Percentiles rank a stretch among this genome's conserved stretches.
Evolutionary conservation across 306 rosid species (phyloP).

Genomic region (Glycine tomentella): DNA sequence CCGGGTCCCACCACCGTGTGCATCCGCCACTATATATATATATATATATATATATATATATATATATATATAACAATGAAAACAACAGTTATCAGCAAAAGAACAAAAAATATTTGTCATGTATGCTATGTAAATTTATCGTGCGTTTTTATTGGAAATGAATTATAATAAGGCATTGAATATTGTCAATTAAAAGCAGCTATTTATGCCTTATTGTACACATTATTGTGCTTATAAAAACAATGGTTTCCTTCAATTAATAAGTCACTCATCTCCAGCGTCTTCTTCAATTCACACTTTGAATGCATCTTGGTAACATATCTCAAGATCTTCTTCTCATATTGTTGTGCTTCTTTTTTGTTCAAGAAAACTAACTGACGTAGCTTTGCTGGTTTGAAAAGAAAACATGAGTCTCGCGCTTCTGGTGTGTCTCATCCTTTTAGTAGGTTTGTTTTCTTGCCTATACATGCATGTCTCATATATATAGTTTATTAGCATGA

Average conservation of each 20-base stretch:
- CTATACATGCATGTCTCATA: too few relatives aligned
- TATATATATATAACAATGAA: too few relatives aligned
- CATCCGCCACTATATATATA: too few relatives aligned
- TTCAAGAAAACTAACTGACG: neutral
- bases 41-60: too few relatives aligned
- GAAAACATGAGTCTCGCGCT: constrained; percentile 37
- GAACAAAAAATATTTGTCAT: too few relatives aligned
- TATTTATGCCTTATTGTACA: neutral
- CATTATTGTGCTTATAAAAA: neutral
- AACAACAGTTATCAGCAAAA: neutral
- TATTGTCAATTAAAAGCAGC: constrained; percentile 1
- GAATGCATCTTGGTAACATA: neutral
- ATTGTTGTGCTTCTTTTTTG: neutral
- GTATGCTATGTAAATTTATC: too few relatives aligned
- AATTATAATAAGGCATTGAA: neutral
- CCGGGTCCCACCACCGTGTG: too few relatives aligned
- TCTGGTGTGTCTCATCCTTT: constrained; percentile 28
- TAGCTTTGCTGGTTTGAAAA: constrained; percentile 11
- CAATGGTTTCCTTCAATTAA: neutral
- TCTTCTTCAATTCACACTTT: neutral
- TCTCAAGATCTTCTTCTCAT: neutral
- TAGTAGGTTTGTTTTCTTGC: constrained; percentile 24
- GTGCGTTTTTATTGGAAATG: too few relatives aligned
- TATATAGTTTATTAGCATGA: too few relatives aligned
- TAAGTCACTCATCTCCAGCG: neutral